phyloP scores from a whole-genome alignment of 768 basidiomycete genomes.

The Lyophyllum shimeji region DNA sequence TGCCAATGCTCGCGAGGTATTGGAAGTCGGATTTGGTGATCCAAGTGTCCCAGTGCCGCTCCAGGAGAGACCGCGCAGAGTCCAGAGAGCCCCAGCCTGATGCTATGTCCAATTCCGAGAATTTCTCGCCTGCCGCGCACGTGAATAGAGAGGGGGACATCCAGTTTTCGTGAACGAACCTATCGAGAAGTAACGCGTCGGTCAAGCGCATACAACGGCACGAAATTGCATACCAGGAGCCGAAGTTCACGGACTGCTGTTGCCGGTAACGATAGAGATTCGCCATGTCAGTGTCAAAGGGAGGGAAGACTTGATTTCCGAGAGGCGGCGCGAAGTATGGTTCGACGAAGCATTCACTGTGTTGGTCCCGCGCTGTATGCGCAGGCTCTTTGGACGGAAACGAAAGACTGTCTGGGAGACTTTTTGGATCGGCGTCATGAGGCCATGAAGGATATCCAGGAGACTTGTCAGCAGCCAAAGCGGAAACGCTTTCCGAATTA shows the following conservation, averaged over 20 bases:
- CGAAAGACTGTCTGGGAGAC: slow-evolving; percentile 1
- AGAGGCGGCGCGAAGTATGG: slow-evolving; percentile 30
- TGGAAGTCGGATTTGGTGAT: slow-evolving; percentile 64
- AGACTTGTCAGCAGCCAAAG: slow-evolving; percentile 1
- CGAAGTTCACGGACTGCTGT: slow-evolving; percentile 65
- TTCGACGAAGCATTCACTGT: slow-evolving; percentile 25
- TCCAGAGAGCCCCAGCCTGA: slow-evolving; percentile 52
- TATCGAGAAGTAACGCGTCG: slow-evolving; percentile 20
- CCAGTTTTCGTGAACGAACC: slow-evolving; percentile 77
- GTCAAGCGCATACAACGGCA: background rate
- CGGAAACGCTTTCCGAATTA: slow-evolving; percentile 9
- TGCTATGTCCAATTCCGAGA: slow-evolving; percentile 67
- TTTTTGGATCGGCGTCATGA: background rate
- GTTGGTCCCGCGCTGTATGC: background rate
- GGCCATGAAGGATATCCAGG: background rate
- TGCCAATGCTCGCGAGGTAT: slow-evolving; percentile 63
- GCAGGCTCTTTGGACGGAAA: background rate
- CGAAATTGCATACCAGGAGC: slow-evolving; percentile 50
- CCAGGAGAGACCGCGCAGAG: slow-evolving; percentile 50
- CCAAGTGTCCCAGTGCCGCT: slow-evolving; percentile 78
- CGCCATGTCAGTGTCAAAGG: slow-evolving; percentile 49
- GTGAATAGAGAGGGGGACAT: slow-evolving; percentile 68
- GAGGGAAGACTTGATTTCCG: slow-evolving; percentile 37
- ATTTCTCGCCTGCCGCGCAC: slow-evolving; percentile 50
- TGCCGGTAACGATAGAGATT: slow-evolving; percentile 59